Base-by-base conservation (phyloP, 805 yeast species). In the Cyberlindnera sargentensis region DNA sequence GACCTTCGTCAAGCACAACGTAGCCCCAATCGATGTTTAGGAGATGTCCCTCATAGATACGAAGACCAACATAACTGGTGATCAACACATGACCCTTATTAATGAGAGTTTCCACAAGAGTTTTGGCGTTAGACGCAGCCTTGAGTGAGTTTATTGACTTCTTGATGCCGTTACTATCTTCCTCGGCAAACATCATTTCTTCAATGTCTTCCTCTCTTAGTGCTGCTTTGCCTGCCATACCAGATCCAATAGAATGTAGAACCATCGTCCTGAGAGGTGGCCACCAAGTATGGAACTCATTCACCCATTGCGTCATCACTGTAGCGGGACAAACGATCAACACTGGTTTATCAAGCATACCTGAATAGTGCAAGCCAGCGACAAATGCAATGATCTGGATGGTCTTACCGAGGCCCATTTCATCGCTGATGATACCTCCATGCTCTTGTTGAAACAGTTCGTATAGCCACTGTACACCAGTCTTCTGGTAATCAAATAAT, bases 391-490 rank as follows among this genome's bases (percentile, higher is more conserved):
- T 88, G 7, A 93, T 76, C 59, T 93, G 98, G 40, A 93, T 84
- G 0, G 99, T 93, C 58, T 93, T 93, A 2, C 99, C 99, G 15
- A 93, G 65, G 0, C 99, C 99, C 99, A 93, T 93, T 62, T 93
- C 99, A 63, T 93, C 99, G 26, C 98, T 97, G 34, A 93, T 74
- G 24, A 93, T 93, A 0, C 99, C 99, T 3, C 99, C 99, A 3
- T 90, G 83, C 40, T 77, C 79, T 61, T 93, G 98, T 23, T 79
- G 72, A 55, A 85, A 82, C n/a, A 93, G 68, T 58, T 93, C 99
- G 82, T 95, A 90, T 2, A 93, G 74, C 99, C 99, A 91, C 56
- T 93, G 96, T 1, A 93, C 97, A 48, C 98, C 88, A 0, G 98
- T 93, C 55, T 86, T 86, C 56, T 93, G 99, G 61, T 93, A 93